A percentile compares a stretch with the other conserved stretches of the same genome.
Evolutionary conservation across 2,329 filamentous ascomycete species (phyloP).

Genomic region (Diplodia scrobiculata): DNA sequence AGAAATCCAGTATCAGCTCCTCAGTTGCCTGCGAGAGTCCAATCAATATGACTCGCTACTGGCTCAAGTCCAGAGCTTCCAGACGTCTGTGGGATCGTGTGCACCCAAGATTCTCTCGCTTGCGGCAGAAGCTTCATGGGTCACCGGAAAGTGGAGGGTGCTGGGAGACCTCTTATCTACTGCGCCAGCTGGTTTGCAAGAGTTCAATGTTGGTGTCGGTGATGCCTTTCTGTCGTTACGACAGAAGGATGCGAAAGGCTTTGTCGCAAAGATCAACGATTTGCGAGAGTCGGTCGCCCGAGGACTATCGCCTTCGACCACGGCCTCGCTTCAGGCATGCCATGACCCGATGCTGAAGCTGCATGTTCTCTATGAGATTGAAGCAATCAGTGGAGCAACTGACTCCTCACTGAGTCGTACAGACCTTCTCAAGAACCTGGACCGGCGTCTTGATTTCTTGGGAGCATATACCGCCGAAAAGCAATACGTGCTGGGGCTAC

Average conservation of each 20-base stretch:
- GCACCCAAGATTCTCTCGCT: conserved; percentile 68
- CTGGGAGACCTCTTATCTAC: conserved; percentile 64
- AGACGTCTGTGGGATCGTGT: conserved; percentile 40
- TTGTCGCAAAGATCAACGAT: conserved; percentile 61
- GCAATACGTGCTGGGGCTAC: conserved; percentile 84
- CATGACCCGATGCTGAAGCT: conserved; percentile 84
- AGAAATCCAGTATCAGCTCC: conserved; percentile 77
- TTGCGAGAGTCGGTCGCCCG: conserved; percentile 72
- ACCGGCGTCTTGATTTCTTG: conserved; percentile 80
- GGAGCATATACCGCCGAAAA: conserved; percentile 91
- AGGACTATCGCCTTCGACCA: conserved; percentile 73
- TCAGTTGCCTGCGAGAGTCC: conserved; percentile 90
- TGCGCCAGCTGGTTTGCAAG: conserved; percentile 53
- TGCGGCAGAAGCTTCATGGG: conserved; percentile 89
- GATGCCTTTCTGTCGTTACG: conserved; percentile 64
- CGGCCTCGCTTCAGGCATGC: conserved; percentile 77
- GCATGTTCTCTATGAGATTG: conserved; percentile 84
- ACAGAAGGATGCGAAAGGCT: conserved; percentile 54
- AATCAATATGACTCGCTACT: conserved; percentile 89
- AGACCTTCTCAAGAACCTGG: conserved; percentile 57
- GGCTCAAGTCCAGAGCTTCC: conserved; percentile 81
- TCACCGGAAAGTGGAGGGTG: conserved; percentile 77
- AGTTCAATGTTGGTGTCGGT: conserved; percentile 84
- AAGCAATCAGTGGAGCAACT: conserved; percentile 64
- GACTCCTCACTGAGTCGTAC: conserved; percentile 40